Base-by-base conservation (phyloP, 2,329 filamentous ascomycete genomes). In the Emergomyces africanus region DNA sequence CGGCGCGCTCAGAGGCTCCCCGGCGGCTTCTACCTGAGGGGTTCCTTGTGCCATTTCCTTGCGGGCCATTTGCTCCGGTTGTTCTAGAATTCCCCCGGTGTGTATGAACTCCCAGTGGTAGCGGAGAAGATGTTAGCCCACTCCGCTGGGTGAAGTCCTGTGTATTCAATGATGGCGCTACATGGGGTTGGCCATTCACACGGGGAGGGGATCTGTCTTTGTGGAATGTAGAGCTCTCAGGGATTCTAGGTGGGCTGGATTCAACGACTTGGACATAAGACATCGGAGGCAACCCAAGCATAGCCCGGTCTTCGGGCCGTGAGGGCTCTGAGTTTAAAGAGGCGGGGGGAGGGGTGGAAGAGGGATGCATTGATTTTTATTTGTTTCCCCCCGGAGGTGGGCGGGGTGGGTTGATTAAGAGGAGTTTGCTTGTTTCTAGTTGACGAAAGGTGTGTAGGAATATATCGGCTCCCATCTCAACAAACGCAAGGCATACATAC, bases 251-350 rank as follows among this genome's bases (percentile, higher is more conserved):
- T 33, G n/a, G 8, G 15, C 23, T 12, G 23, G 46, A 53, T 20
- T 53, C 42, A n/a, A 58, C 44, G 12, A 48, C 57, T 18, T 42
- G 46, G 15, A 42, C 46, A 53, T 58, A 58, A 18, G 57, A 53
- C 57, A 58, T 42, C 9, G 46, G 57, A 23, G 57, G 46, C 14
- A 58, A 23, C 1, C 57, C 57, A 41, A 51, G 44, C 1, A 12
- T 5, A n/a, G 30, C 48, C 14, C 48, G 30, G 18, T 51, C 57
- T 30, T 58, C 57, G 14, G 57, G 20, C 23, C 35, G 57, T 10
- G 57, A 58, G 3, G 57, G 57, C 35, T 58, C 46, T 6, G 57
- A 10, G 12, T 44, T 53, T 15, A 53, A 33, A 39, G 25, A 18
- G 10, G 15, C 25, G 23, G 57, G 53, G 23, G 46, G n/a, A 12